phyloP scores from a whole-genome alignment of 768 basidiomycete species.

The Naematelia aurantialba region DNA sequence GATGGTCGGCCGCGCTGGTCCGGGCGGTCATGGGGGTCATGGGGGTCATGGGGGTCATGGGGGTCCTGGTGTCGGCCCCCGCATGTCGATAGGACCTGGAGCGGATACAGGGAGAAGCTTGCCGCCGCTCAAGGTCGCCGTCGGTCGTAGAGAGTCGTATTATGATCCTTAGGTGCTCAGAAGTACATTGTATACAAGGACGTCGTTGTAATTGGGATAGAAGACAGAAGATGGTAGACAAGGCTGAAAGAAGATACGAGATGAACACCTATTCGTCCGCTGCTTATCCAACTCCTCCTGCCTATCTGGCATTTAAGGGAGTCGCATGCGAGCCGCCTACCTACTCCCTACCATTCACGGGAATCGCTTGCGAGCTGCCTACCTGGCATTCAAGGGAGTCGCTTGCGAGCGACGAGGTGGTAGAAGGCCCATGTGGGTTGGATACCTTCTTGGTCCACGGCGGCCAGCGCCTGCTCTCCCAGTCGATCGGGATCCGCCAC shows the following conservation, averaged over 20 bases:
- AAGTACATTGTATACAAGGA: background rate
- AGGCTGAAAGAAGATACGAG: no score
- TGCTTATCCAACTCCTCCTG: background rate
- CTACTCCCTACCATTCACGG: background rate
- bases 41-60: no score
- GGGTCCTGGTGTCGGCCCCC: no score
- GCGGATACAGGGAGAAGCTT: slow-evolving; percentile 12
- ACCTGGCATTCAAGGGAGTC: background rate
- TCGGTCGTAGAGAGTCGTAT: slow-evolving; percentile 9
- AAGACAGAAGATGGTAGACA: background rate
- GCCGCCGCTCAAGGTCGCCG: slow-evolving; percentile 20
- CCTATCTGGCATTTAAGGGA: background rate
- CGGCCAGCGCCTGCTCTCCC: background rate
- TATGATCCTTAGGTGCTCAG: background rate
- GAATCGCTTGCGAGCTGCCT: slow-evolving; percentile 1
- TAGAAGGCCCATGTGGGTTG: slow-evolving; percentile 4
- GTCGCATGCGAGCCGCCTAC: slow-evolving; percentile 2
- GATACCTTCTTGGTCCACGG: slow-evolving; percentile 6
- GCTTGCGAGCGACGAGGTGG: slow-evolving; percentile 2
- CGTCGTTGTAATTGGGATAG: background rate
- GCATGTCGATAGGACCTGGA: slow-evolving; percentile 1
- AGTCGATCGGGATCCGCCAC: slow-evolving; percentile 1
- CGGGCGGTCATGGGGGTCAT: no score
- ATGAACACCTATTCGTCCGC: background rate
- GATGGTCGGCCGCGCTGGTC: background rate